Percentiles rank a stretch among this genome's conserved stretches.
phyloP scores from a whole-genome alignment of 2,329 filamentous ascomycete species.

The Arthrinium puccinioides region DNA sequence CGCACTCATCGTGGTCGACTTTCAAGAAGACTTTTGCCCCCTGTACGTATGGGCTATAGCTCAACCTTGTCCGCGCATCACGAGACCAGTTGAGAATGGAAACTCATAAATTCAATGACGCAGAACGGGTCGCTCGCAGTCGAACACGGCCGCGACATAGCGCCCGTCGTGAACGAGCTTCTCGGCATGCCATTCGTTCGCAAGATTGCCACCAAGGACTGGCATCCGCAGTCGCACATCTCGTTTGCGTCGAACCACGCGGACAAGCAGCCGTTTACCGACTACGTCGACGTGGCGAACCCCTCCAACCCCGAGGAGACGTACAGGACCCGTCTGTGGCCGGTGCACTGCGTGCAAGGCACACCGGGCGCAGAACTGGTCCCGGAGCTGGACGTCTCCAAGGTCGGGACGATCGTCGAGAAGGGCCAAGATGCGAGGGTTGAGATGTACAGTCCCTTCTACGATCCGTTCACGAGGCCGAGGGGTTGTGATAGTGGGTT shows the following conservation, averaged over 20 bases:
- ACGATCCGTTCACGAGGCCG: slow-evolving; percentile 65
- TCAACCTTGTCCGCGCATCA: no score
- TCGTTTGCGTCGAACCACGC: slow-evolving; percentile 82
- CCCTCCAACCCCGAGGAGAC: slow-evolving; percentile 54
- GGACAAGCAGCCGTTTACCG: slow-evolving; percentile 60
- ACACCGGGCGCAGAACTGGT: slow-evolving; percentile 68
- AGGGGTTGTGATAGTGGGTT: slow-evolving; percentile 58
- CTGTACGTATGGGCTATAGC: slow-evolving; percentile 58
- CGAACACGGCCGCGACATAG: slow-evolving; percentile 61
- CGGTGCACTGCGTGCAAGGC: slow-evolving; percentile 76
- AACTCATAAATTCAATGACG: no score
- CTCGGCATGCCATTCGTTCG: slow-evolving; percentile 63
- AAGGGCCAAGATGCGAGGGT: slow-evolving; percentile 71
- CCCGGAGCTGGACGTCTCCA: slow-evolving; percentile 55
- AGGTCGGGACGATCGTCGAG: slow-evolving; percentile 60
- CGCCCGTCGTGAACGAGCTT: slow-evolving; percentile 65
- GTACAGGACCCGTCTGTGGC: slow-evolving; percentile 73
- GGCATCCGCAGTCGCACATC: slow-evolving; percentile 74
- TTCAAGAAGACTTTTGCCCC: slow-evolving; percentile 93
- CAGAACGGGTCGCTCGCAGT: slow-evolving; percentile 84
- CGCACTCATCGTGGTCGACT: slow-evolving; percentile 67
- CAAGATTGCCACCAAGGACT: slow-evolving; percentile 87
- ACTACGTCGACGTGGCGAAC: slow-evolving; percentile 57
- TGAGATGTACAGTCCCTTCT: slow-evolving; percentile 94
- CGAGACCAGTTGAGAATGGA: no score